Conservation (phyloP, 2,329 filamentous ascomycete genomes). For the Penicillium janthinellum region DNA sequence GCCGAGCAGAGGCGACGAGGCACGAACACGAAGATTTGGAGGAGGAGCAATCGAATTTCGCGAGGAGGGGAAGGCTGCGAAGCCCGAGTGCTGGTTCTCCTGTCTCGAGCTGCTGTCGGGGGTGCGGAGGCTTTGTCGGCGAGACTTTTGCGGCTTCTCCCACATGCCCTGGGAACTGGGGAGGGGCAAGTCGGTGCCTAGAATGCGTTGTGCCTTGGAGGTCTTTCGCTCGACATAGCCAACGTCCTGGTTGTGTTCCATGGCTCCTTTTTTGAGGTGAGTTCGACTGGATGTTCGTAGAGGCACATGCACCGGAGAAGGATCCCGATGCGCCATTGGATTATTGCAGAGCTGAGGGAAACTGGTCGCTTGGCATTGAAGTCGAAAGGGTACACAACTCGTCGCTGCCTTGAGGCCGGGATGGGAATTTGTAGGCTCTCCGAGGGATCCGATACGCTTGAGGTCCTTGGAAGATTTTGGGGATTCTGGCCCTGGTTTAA, state of each 20-base stretch:
- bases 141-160: constrained; percentile 28
- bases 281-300: constrained; percentile 26
- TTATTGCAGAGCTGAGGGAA: constrained; percentile 1
- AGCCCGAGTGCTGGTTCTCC: constrained; percentile 15
- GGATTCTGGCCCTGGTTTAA: neutral
- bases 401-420: neutral
- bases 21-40: constrained; percentile 42
- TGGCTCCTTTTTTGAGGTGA: constrained; percentile 11
- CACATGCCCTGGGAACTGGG: constrained; percentile 25
- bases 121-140: constrained; percentile 45
- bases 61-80: constrained; percentile 31
- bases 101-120: constrained; percentile 39
- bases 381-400: constrained; percentile 1
- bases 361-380: constrained; percentile 12
- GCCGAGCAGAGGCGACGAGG: constrained; percentile 51
- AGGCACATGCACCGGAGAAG: constrained; percentile 24
- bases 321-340: constrained; percentile 19
- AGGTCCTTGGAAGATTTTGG: neutral
- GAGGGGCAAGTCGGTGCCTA: constrained; percentile 33
- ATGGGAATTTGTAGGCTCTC: neutral
- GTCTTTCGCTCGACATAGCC: constrained; percentile 23
- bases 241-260: constrained; percentile 24
- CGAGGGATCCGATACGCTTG: neutral
- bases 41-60: constrained; percentile 24
- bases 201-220: constrained; percentile 37